Percentiles rank a stretch among this genome's conserved stretches.
Conservation (phyloP, 2,329 filamentous ascomycete species). For the Hymenoscyphus linearis region DNA sequence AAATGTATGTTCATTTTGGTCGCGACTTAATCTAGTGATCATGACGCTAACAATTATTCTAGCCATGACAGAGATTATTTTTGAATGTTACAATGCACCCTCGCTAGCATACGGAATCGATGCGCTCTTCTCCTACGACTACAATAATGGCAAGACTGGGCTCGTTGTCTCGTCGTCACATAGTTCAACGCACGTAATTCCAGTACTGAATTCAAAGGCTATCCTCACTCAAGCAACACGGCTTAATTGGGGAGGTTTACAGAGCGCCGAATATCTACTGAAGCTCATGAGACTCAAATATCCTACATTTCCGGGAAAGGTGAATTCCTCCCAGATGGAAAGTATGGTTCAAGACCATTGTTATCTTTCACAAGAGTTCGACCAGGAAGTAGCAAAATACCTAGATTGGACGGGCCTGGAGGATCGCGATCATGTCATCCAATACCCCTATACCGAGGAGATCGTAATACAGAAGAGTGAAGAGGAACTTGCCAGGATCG, state of each 20-base stretch:
- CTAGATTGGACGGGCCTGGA: conserved; percentile 91
- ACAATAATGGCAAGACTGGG: conserved; percentile 79
- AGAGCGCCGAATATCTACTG: conserved; percentile 83
- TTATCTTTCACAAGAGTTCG: conserved; percentile 81
- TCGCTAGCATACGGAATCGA: conserved; percentile 93
- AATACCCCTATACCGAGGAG: conserved; percentile 92
- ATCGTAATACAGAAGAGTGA: conserved; percentile 86
- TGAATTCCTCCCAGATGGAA: conserved; percentile 82
- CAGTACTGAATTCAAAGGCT: conserved; percentile 81
- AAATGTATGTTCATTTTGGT: conserved; percentile 58
- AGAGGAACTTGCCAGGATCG: conserved; percentile 83
- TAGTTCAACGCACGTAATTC: conserved; percentile 91
- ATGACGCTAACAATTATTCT: conserved; percentile 4
- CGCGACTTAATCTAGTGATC: neutral
- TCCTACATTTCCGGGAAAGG: conserved; percentile 77
- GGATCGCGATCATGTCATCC: conserved; percentile 80
- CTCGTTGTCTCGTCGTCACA: conserved; percentile 89
- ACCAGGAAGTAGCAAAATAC: conserved; percentile 67
- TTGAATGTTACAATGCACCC: conserved; percentile 90
- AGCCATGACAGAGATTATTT: conserved; percentile 97
- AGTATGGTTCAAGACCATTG: conserved; percentile 83
- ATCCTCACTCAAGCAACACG: conserved; percentile 80
- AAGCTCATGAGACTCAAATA: conserved; percentile 91
- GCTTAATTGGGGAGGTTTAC: conserved; percentile 90
- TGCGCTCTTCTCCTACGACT: conserved; percentile 89